phyloP scores from a whole-genome alignment of 192 early-diverging fungal genomes.

The Podochytrium sp. region DNA sequence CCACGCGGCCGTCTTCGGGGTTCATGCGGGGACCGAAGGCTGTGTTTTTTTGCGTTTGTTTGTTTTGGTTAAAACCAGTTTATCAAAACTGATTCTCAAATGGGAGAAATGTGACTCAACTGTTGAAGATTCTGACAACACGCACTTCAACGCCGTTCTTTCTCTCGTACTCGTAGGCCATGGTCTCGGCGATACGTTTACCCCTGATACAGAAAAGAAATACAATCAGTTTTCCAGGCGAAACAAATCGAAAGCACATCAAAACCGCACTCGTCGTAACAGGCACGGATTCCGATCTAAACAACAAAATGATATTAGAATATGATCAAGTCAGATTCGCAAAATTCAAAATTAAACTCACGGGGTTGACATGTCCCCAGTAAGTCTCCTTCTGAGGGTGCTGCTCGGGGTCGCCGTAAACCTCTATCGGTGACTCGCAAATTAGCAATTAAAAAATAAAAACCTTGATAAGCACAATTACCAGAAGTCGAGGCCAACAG shows the following conservation, averaged over 20 bases:
- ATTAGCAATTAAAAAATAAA: background rate
- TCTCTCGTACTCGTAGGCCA: slow-evolving; percentile 77
- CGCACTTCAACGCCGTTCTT: slow-evolving; percentile 78
- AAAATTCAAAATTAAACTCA: slow-evolving; percentile 20
- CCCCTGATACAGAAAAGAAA: slow-evolving; percentile 38
- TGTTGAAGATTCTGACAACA: slow-evolving; percentile 81
- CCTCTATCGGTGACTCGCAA: slow-evolving; percentile 52
- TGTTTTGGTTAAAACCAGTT: too few relatives aligned
- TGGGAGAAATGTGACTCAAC: slow-evolving; percentile 17
- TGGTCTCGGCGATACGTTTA: slow-evolving; percentile 82
- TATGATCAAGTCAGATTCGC: background rate
- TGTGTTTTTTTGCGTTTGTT: too few relatives aligned
- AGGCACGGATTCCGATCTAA: slow-evolving; percentile 81
- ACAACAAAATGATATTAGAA: slow-evolving; percentile 28
- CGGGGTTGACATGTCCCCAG: slow-evolving; percentile 67
- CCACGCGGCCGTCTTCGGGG: slow-evolving; percentile 80
- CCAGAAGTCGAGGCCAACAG: slow-evolving; percentile 80
- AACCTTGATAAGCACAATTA: slow-evolving; percentile 30
- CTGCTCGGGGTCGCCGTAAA: slow-evolving; percentile 85
- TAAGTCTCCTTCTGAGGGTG: slow-evolving; percentile 86
- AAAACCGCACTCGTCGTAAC: slow-evolving; percentile 76
- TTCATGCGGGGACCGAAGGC: slow-evolving; percentile 85
- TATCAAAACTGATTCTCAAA: slow-evolving; percentile 6
- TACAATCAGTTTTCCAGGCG: background rate
- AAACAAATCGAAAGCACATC: background rate